A percentile compares a stretch with the other conserved stretches of the same genome.
Conservation (phyloP, 768 basidiomycete species). For the Harrya chromipes region DNA sequence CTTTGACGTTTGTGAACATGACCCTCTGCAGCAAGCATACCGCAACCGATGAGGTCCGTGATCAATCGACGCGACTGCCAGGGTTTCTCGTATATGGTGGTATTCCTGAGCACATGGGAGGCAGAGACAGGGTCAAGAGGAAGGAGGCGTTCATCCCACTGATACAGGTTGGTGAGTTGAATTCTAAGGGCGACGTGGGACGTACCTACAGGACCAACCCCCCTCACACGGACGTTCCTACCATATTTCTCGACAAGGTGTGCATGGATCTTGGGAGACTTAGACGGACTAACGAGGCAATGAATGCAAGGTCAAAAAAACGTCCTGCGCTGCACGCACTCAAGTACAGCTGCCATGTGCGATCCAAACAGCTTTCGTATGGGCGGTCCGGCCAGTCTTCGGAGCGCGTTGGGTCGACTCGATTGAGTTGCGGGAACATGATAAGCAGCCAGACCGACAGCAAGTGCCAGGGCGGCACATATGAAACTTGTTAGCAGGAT, state of each 20-base stretch:
- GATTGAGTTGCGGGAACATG: slow-evolving; percentile 23
- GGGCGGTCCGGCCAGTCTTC: slow-evolving; percentile 60
- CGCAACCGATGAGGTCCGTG: slow-evolving; percentile 74
- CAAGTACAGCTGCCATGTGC: slow-evolving; percentile 54
- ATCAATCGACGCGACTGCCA: slow-evolving; percentile 75
- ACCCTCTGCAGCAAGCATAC: slow-evolving; percentile 79
- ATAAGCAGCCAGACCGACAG: slow-evolving; percentile 23
- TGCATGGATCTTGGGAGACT: slow-evolving; percentile 54
- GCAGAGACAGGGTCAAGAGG: slow-evolving; percentile 79
- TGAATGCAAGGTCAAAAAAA: background rate
- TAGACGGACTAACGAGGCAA: slow-evolving; percentile 41
- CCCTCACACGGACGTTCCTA: slow-evolving; percentile 64
- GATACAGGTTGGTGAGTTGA: slow-evolving; percentile 7
- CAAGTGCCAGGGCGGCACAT: slow-evolving; percentile 8
- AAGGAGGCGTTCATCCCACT: slow-evolving; percentile 80
- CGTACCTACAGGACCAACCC: slow-evolving; percentile 62
- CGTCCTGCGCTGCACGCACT: slow-evolving; percentile 40
- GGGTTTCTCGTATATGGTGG: slow-evolving; percentile 78
- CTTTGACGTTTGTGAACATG: slow-evolving; percentile 76
- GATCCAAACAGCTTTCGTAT: slow-evolving; percentile 45
- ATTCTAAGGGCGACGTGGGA: background rate
- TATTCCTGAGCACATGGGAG: slow-evolving; percentile 69
- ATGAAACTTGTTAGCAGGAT: slow-evolving; percentile 3
- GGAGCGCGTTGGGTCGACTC: slow-evolving; percentile 41
- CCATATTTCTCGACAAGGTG: slow-evolving; percentile 58